Evolutionary conservation across 768 basidiomycete species (phyloP).

Genomic region (Suillus clintonianus): DNA sequence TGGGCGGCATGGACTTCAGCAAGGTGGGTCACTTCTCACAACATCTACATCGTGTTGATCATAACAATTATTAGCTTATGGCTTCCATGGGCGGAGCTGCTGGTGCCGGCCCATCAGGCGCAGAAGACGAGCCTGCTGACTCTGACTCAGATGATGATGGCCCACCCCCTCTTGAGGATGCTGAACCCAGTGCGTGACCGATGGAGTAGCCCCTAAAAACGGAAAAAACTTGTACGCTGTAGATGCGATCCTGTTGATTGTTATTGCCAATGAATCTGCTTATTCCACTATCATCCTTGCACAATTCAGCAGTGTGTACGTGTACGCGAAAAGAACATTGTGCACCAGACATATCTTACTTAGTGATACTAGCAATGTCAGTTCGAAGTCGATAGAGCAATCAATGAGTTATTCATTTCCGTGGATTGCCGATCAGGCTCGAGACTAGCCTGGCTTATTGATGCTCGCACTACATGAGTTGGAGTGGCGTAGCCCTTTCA

Average conservation of each 20-base stretch:
- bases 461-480: not conserved
- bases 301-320: not conserved
- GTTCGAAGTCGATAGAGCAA: not conserved
- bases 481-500: not conserved
- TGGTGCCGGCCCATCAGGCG: slow-evolving; percentile 12
- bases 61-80: slow-evolving; percentile 40
- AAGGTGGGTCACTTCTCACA: slow-evolving; percentile 43
- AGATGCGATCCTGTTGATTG: not conserved
- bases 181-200: slow-evolving; percentile 31
- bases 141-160: slow-evolving; percentile 55
- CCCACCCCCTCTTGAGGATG: slow-evolving; percentile 82
- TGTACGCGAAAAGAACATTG: not conserved
- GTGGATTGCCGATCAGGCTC: not conserved
- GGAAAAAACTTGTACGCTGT: not conserved
- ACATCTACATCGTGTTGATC: slow-evolving; percentile 9
- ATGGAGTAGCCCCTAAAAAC: not conserved
- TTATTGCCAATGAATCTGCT: slow-evolving; percentile 1
- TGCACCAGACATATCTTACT: not conserved
- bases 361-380: not conserved
- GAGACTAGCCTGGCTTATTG: not conserved
- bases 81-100: slow-evolving; percentile 30
- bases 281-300: not conserved
- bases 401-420: not conserved
- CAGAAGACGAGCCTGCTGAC: slow-evolving; percentile 28
- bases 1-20: slow-evolving; percentile 60